Evolutionary conservation across 345 rosid genomes (phyloP).

Genomic region (rapeseed (Brassica napus)): DNA sequence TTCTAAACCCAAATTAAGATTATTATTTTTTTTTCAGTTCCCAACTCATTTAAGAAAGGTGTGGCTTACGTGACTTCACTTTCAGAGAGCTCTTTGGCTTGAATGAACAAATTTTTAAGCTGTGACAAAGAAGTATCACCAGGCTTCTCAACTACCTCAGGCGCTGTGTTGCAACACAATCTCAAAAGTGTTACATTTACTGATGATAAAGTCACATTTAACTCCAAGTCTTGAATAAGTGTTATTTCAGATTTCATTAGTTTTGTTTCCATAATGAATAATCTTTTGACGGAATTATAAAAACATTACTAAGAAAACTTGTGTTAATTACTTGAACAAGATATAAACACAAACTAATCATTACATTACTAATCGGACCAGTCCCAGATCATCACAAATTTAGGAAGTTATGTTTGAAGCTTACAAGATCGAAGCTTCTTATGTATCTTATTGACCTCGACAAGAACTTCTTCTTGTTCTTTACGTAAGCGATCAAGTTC

Average conservation of each 20-base stretch:
- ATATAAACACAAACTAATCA: no score
- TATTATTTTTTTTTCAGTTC: background rate
- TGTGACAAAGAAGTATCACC: constrained; percentile 68
- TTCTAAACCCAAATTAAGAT: background rate
- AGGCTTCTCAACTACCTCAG: constrained; percentile 91
- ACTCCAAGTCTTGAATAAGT: no score
- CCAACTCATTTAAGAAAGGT: background rate
- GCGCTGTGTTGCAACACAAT: constrained; percentile 40
- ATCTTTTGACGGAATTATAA: background rate
- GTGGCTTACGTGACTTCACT: constrained; percentile 67
- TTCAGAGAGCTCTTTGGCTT: constrained; percentile 86
- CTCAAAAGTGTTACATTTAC: no score
- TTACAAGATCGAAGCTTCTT: constrained; percentile 57
- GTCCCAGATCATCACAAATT: no score
- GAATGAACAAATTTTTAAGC: constrained; percentile 61
- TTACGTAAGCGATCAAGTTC: constrained; percentile 89
- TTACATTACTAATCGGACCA: no score
- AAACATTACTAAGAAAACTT: no score
- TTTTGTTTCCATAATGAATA: constrained; percentile 14
- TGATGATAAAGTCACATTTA: no score
- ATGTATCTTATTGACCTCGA: constrained; percentile 88
- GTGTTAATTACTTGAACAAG: no score
- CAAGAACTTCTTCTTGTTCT: constrained; percentile 64
- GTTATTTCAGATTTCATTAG: background rate
- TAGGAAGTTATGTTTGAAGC: no score